Base-by-base conservation (phyloP, 371 early-diverging fungal genomes). In the Mortierella sp. region DNA sequence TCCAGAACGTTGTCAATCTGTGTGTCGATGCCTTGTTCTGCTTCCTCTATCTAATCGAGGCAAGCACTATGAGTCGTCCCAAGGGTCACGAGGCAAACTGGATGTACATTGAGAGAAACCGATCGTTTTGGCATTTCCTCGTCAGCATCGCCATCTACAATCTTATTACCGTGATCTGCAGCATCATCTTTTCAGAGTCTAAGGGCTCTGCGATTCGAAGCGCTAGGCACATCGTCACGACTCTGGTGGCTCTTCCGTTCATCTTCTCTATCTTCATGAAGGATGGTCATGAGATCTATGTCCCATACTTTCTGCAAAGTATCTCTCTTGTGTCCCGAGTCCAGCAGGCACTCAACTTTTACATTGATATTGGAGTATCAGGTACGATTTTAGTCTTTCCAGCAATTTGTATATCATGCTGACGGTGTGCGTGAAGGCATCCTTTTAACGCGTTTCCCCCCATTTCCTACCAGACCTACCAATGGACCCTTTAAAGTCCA, bases 221-320 rank as follows among this genome's bases (percentile, higher is more conserved):
- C 24, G 16, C 45, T 7, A 46, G 68, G 6, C 62, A 78, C 42
- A 59, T 67, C n/a, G 31, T 67, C 18, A 58, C 58, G 10, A 64
- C 60, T 8, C 18, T 42, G 4, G 18, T 80, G 64, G 83, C 85
- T 4, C 10, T 61, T 9, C 61, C 65, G 18, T 60, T 66, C 28
- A 55, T 71, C 10, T 43, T 58, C 39, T 65, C 64, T 4, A 48
- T 67, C 50, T 52, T 66, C 42, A 41, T 73, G 26, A 51, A 80
- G 7, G 54, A 88, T 59, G 90, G 90, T 0, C 85, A 83, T 28
- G 79, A 71, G 38, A 69, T 89, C 19, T 90, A 85, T 61, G 87
- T 90, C 1, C 90, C 90, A 13, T 90, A 90, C 55, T 90, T 88
- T 60, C 55, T 90, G 31, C 79, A 89, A 54, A 87, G 86, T 24